Evolutionary conservation across 1,284 basidiomycete genomes (phyloP).

Genomic region (Athelia psychrophila): DNA sequence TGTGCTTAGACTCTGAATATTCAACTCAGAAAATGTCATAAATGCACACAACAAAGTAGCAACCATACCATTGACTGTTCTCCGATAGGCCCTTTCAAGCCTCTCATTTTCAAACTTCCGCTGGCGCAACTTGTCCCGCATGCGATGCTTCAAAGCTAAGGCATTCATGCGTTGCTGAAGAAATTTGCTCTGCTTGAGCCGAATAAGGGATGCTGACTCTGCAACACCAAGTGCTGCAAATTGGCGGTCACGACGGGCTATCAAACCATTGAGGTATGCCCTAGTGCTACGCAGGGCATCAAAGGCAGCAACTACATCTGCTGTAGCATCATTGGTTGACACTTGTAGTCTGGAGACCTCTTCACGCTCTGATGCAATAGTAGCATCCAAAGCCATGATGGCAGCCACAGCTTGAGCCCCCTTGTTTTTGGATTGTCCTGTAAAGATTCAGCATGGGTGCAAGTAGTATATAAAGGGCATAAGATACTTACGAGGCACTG

Average conservation of each 20-base stretch:
- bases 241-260: background rate
- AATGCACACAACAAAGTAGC: background rate
- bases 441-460: background rate
- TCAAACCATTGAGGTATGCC: too few species aligned
- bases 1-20: constrained; percentile 4
- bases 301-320: too few species aligned
- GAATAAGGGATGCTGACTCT: constrained; percentile 2
- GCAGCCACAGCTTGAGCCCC: background rate
- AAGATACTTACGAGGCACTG: background rate
- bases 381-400: background rate
- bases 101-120: constrained; percentile 9
- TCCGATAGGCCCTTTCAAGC: constrained; percentile 3
- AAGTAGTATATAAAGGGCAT: background rate
- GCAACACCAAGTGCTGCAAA: constrained; percentile 2
- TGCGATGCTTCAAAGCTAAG: constrained; percentile 7
- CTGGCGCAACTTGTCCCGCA: constrained; percentile 3
- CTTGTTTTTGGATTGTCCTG: constrained; percentile 6
- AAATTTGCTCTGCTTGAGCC: constrained; percentile 4
- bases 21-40: background rate
- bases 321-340: too few species aligned
- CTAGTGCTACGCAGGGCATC: background rate
- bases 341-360: too few species aligned
- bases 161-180: constrained; percentile 7
- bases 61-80: constrained; percentile 7
- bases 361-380: too few species aligned